Conservation (phyloP, 2,329 filamentous ascomycete species). For the Pleochaeta shiraiana region DNA sequence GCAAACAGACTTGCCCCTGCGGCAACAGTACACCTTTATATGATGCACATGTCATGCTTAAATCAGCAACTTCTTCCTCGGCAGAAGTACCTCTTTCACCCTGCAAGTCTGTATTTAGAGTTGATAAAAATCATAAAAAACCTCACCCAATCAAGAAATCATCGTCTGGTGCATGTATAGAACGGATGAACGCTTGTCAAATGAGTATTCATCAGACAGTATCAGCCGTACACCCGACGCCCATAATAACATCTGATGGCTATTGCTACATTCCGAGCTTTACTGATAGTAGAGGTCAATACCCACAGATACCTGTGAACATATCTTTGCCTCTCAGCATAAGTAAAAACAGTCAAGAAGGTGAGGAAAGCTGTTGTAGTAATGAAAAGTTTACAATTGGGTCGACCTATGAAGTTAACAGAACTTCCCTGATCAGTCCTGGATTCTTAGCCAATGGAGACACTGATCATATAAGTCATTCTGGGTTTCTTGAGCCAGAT, state of each 20-base stretch:
- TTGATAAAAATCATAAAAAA: slow-evolving; percentile 12
- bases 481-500: not conserved
- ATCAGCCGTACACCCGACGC: not conserved
- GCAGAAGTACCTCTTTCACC: slow-evolving; percentile 18
- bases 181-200: slow-evolving; percentile 30
- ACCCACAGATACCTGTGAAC: slow-evolving; percentile 10
- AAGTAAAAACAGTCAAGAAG: slow-evolving; percentile 8
- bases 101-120: slow-evolving; percentile 14
- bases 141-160: slow-evolving; percentile 20
- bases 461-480: slow-evolving; percentile 7
- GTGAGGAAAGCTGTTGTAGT: slow-evolving; percentile 7
- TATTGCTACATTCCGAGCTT: slow-evolving; percentile 14
- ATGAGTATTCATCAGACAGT: slow-evolving; percentile 23
- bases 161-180: slow-evolving; percentile 28
- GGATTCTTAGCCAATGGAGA: slow-evolving; percentile 7
- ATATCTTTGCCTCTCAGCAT: slow-evolving; percentile 1
- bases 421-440: slow-evolving; percentile 12
- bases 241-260: slow-evolving; percentile 6
- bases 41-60: slow-evolving; percentile 5
- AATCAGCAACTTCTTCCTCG: slow-evolving; percentile 1
- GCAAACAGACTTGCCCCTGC: slow-evolving; percentile 33
- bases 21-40: slow-evolving; percentile 18
- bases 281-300: slow-evolving; percentile 11
- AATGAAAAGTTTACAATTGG: slow-evolving; percentile 5
- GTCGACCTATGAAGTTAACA: not conserved